Evolutionary conservation across 129 eudicot genomes (phyloP).

Genomic region (Centella asiatica): DNA sequence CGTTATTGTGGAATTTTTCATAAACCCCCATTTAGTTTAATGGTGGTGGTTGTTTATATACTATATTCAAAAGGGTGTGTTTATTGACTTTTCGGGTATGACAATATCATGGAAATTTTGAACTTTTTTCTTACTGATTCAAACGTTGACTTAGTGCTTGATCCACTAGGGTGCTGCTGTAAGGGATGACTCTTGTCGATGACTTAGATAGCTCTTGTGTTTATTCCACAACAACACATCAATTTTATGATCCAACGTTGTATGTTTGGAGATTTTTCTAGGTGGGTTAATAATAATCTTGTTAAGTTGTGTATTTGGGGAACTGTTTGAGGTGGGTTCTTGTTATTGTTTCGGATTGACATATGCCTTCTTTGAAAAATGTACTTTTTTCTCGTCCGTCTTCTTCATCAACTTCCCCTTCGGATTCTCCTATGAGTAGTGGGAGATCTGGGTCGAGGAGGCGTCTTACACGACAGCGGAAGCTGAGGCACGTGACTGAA

Average conservation of each 20-base stretch:
- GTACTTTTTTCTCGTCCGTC: conserved; percentile 23
- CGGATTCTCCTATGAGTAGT: conserved; percentile 11
- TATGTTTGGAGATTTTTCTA: neutral
- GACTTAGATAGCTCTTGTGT: neutral
- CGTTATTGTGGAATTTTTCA: neutral
- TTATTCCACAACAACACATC: neutral
- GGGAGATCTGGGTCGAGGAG: conserved; percentile 19
- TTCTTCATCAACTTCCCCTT: conserved; percentile 36
- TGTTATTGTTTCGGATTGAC: too few species aligned
- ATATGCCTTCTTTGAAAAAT: conserved; percentile 33
- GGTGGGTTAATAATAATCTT: neutral
- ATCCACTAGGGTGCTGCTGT: too few species aligned
- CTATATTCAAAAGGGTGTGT: too few species aligned
- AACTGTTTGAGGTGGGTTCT: too few species aligned
- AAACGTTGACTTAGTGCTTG: neutral
- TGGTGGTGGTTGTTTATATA: neutral
- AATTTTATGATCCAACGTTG: too few species aligned
- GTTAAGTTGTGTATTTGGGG: too few species aligned
- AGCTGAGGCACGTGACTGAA: conserved; percentile 38
- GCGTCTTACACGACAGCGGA: conserved; percentile 45
- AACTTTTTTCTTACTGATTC: neutral
- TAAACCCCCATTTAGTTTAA: neutral
- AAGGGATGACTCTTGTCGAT: too few species aligned
- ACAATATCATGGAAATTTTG: neutral
- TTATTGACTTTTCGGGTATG: neutral